Base-by-base conservation (phyloP, 345 rosid genomes). In the Gossypium sturtianum region DNA sequence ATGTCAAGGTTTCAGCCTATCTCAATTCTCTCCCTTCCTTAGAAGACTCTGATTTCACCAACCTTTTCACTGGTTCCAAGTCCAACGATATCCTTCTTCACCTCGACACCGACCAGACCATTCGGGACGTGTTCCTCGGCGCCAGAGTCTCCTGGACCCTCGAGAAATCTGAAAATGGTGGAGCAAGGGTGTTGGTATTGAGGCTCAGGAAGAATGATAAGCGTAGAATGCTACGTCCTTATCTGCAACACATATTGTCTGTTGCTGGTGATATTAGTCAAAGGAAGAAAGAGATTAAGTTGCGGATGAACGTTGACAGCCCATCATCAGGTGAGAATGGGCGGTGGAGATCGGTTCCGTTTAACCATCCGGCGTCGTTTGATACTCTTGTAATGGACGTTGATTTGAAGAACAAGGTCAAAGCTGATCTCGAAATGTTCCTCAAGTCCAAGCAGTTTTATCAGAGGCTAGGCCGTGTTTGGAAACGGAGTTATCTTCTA, bases 401-500 rank as follows among this genome's bases (percentile, higher is more conserved):
- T 2, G 91, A 90, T 48, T 77, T 85, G 72, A 87, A 89, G 71
- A 74, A 47, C 61, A 90, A 81, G 72, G 74, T 89, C 57, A 87
- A 76, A 78, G 68, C 87, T 22, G 96, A 90, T 79, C 89, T 90
- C 3, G 93, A 90, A 52, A 23, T 74, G 12, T 90, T 89, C 80
- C 79, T 85, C 49, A 87, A 87, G 64, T 82, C 90, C 13, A 87
- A 87, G 74, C 90, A 88, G 79, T 89, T 83, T 69, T 90, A 89
- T 60, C 84, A 86, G 27, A 79, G 87, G 70, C 71, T 89, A 9
- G 91, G 96, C 38, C 93, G 89, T 38, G 84, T 78, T 47, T 90
- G 96, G 93, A 89, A 87, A 76, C 84, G 91, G 66, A 87, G 96
- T 76, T 90, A 87, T 77, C 83, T 90, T 25, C 83, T 90, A 69